These are phyloP conservation scores for Fusarium begoniae DNA, from an alignment of 2,329 filamentous ascomycete species.

Conservation along the genomic window DNA sequence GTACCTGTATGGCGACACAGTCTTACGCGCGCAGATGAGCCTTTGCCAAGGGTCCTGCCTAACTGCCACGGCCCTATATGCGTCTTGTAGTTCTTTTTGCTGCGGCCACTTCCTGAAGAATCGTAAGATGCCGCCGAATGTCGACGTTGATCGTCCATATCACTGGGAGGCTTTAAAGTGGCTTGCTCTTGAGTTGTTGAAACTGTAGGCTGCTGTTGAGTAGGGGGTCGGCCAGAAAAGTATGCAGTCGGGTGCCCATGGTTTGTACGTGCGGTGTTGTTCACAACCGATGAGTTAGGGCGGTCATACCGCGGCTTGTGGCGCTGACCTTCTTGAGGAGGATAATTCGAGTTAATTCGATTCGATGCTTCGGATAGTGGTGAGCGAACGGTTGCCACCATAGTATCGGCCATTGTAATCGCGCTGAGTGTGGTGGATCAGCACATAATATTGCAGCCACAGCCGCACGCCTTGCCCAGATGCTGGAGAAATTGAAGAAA, in stretches of 20 bases:
- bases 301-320: conserved; percentile 47
- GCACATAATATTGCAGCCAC: conserved; percentile 47
- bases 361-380: conserved; percentile 60
- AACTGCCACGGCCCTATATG: conserved; percentile 95
- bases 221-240: conserved; percentile 25
- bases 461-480: conserved; percentile 14
- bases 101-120: conserved; percentile 52
- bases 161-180: conserved; percentile 42
- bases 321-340: conserved; percentile 39
- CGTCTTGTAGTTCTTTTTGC: conserved; percentile 65
- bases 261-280: conserved; percentile 23
- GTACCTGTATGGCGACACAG: conserved; percentile 83
- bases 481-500: conserved; percentile 16
- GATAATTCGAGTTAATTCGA: conserved; percentile 55
- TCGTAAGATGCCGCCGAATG: conserved; percentile 54
- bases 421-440: conserved; percentile 41
- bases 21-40: conserved; percentile 87
- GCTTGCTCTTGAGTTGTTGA: conserved; percentile 27
- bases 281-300: conserved; percentile 13
- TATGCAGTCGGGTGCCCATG: conserved; percentile 27
- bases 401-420: conserved; percentile 47
- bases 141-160: conserved; percentile 48
- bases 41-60: conserved; percentile 87
- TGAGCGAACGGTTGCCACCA: conserved; percentile 46
- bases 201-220: conserved; percentile 18